Evolutionary conservation across 352 stramenopile species (phyloP), one percentile per base, ranked within the genome.

Genomic region (Achlya hypogyna): DNA sequence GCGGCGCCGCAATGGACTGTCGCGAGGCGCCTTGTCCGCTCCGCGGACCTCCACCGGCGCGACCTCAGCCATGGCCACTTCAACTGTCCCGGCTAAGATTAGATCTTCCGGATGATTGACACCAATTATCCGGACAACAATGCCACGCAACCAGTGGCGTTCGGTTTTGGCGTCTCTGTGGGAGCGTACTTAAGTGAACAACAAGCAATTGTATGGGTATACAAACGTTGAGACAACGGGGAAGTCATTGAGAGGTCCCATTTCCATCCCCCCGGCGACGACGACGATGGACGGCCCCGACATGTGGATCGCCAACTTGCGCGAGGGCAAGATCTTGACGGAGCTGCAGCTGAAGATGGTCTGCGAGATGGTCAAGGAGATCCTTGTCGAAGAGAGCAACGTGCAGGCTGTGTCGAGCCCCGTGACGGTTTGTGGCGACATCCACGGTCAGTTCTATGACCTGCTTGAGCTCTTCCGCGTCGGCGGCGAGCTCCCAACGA

Each of bases 301-400:
- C 65, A 71, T 92, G 72, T 96, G 88, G 86, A 91, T 95, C 69
- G 87, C 89, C 62, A 83, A 80, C 68, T 69, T 96, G 64, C 75
- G 78, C 54, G 74, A 75, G 34, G 86, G 87, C 67, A 91, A 92
- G 63, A 63, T 93, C 51, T 74, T 96, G 59, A 89, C 78, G 63
- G 87, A 96, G 75, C 74, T 92, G 65, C 84, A 96, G 74, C 79
- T 96, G 67, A 93, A 95, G 71, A 79, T 91, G 72, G 78, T 95
- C 52, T 96, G 87, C 72, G 81, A 93, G 73, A 92, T 93, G 69
- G 86, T 95, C 51, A 96, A 96, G 77, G 73, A 93, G 66, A 83
- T 96, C 63, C 77, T 97, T 28, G 93, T 96, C 54, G 88, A 97
- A 69, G 89, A 97, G 72, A 93, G 84, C 66, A 97, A 96, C 71